Percentiles rank a stretch among this genome's conserved stretches.
phyloP scores from a whole-genome alignment of 345 rosid species.

The Acer campestre region DNA sequence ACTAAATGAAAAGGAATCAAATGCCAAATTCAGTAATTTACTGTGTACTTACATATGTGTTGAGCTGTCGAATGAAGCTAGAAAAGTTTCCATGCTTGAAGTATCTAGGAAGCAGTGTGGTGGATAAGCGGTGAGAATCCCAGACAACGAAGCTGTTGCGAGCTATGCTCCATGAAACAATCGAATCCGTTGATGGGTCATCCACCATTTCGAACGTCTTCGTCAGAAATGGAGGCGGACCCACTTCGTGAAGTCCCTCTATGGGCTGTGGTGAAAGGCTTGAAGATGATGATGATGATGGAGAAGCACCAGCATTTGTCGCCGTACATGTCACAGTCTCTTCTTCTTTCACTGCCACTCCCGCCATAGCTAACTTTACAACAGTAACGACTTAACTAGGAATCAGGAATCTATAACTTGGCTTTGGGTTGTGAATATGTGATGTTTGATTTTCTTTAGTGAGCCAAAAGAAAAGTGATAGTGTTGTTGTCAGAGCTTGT shows the following conservation, averaged over 20 bases:
- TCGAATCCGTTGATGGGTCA: conserved; percentile 58
- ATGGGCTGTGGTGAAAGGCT: conserved; percentile 60
- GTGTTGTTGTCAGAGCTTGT: neutral
- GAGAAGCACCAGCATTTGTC: conserved; percentile 26
- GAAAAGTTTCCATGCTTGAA: conserved; percentile 80
- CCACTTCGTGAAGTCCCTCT: conserved; percentile 70
- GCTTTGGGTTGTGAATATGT: neutral
- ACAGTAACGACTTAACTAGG: too few species aligned
- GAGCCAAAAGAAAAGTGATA: neutral
- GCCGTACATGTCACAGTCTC: conserved; percentile 41
- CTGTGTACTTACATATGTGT: conserved; percentile 62
- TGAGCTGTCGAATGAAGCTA: conserved; percentile 78
- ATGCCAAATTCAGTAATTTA: neutral
- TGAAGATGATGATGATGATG: conserved; percentile 48
- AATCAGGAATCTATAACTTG: too few species aligned
- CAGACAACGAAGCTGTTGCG: conserved; percentile 69
- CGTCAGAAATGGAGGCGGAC: conserved; percentile 77
- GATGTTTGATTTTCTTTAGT: neutral
- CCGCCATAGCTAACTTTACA: conserved; percentile 29
- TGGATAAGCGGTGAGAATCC: conserved; percentile 59
- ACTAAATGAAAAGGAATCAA: neutral
- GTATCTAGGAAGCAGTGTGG: conserved; percentile 58
- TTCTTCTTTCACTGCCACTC: conserved; percentile 43
- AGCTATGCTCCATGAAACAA: conserved; percentile 66
- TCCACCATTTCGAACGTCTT: conserved; percentile 77